These are phyloP conservation scores for Saccharomycopsis capsularis DNA, from an alignment of 805 yeast genomes.

Conservation along the genomic window DNA sequence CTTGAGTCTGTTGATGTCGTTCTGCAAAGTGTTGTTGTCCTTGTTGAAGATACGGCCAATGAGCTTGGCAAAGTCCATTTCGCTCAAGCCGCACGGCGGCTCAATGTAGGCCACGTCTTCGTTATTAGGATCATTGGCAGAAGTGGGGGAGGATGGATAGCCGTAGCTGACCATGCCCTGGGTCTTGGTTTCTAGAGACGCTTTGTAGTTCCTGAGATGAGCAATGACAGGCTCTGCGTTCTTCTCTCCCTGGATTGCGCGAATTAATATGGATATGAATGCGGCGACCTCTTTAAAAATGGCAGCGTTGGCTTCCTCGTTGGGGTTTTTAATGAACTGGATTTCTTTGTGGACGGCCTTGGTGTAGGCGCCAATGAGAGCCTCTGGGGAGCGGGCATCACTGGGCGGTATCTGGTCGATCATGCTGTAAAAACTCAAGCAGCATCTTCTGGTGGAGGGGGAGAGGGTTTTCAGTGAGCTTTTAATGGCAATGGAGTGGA, in stretches of 20 bases:
- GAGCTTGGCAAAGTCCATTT: conserved; percentile 46
- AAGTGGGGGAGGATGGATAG: conserved; percentile 23
- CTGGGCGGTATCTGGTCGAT: neutral
- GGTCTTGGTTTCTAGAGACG: neutral
- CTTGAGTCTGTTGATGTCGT: conserved; percentile 41
- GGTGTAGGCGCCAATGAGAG: conserved; percentile 10
- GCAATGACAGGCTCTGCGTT: conserved; percentile 32
- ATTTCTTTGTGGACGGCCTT: conserved; percentile 12
- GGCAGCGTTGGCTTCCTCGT: conserved; percentile 5
- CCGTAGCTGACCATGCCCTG: neutral
- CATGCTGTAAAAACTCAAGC: conserved; percentile 8
- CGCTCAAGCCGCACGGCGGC: conserved; percentile 49
- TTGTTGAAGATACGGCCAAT: conserved; percentile 44
- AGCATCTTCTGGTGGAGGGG: conserved; percentile 10
- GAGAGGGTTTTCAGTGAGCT: conserved; percentile 31
- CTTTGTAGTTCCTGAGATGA: conserved; percentile 29
- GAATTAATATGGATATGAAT: conserved; percentile 32
- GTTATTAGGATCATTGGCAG: conserved; percentile 28
- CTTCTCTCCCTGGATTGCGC: conserved; percentile 28
- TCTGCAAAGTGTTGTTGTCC: conserved; percentile 44
- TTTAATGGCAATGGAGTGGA: conserved; percentile 3
- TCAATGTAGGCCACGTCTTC: conserved; percentile 26
- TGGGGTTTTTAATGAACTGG: conserved; percentile 7
- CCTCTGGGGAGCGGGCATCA: conserved; percentile 2
- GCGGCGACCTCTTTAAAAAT: conserved; percentile 21